Base-by-base conservation (phyloP, 2,329 filamentous ascomycete species). In the Epichloe elymi region DNA sequence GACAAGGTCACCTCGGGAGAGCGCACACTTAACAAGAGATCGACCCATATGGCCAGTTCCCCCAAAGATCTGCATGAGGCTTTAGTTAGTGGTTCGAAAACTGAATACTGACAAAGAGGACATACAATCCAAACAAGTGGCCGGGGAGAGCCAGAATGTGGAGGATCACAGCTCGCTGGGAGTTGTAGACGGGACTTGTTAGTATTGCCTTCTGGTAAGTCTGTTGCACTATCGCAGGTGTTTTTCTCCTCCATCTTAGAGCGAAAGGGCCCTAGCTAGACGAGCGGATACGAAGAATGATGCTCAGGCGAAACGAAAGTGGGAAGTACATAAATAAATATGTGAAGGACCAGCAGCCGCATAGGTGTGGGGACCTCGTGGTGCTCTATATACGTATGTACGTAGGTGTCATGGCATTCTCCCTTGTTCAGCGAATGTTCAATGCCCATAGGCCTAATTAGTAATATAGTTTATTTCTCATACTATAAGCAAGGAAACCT, bases 1-100 rank as follows among this genome's bases (percentile, higher is more conserved):
- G 52, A 96, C 91, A 48, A 83, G 76, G 64, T 98, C 93, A 58
- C 85, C 85, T 59, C 88, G 85, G 15, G 80, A 74, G 20, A 97
- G 75, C 15, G 86, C 88, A 50, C 79, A 82, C 61, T 93, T 91
- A 53, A 91, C 87, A 19, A 97, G 79, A 7, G 87, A 94, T 49
- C 88, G 84, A 53, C 93, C 93, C 76, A 97, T 95, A 62, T 98
- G 93, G 51, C 93, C 93, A n/a, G 90, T 96, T 46, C 88, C 90
- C 90, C 93, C 93, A 67, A 96, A 98, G 50, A 97, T 75, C 88
- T 89, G 14, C 53, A 48, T 15, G 35, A 44, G 45, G n/a, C 47
- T 15, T 30, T 3, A 57, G 48, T 42, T 10, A 38, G 45, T 51
- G 43, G 17, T 30, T 12, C 6, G 10, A 7, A 17, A 26, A 1